Base-by-base conservation (phyloP, 345 rosid genomes). In the Populus simonii region DNA sequence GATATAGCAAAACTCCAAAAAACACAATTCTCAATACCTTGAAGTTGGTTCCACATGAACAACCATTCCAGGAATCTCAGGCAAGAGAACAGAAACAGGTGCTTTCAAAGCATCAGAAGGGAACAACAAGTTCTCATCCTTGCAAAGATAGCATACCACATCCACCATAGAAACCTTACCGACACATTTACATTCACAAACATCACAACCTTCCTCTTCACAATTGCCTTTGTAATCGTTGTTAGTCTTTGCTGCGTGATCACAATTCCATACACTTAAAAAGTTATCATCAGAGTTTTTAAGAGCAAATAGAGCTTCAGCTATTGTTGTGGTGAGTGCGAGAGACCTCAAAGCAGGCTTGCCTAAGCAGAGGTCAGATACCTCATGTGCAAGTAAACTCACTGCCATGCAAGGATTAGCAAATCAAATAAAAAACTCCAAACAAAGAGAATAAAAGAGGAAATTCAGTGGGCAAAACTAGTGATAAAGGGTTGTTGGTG, bases 281-380 rank as follows among this genome's bases (percentile, higher is more conserved):
- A 80, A 89, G 76, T 75, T 78, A 20, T 92, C 96, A 1, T 85
- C 94, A 2, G 91, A 88, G 84, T 67, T 83, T 66, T 86, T 91
- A 71, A 96, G 89, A 23, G 86, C 89, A 29, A 84, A 77, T 43
- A 95, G 78, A 8, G 87, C 90, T 38, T 89, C 90, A 4, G 91
- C 83, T 59, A 92, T 74, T 75, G 96, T 77, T 51, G 94, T 82
- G 41, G 91, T 68, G 75, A 78, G 72, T 31, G 94, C 74, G 36
- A 96, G 92, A 51, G 89, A 86, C 80, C 83, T 86, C 84, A 96
- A 83, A 1, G 97, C 89, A 16, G 98, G 99, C 86, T 96, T 96
- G 77, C 98, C 99, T 38, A 96, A 89, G 79, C 99, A 96, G 83
- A 96, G 94, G 83, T 96, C 97, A 47, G 98, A 89, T 75, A 95